Evolutionary conservation across 2,329 filamentous ascomycete genomes (phyloP), one percentile per base, ranked within the genome.

Genomic region (Penicillium sp.): DNA sequence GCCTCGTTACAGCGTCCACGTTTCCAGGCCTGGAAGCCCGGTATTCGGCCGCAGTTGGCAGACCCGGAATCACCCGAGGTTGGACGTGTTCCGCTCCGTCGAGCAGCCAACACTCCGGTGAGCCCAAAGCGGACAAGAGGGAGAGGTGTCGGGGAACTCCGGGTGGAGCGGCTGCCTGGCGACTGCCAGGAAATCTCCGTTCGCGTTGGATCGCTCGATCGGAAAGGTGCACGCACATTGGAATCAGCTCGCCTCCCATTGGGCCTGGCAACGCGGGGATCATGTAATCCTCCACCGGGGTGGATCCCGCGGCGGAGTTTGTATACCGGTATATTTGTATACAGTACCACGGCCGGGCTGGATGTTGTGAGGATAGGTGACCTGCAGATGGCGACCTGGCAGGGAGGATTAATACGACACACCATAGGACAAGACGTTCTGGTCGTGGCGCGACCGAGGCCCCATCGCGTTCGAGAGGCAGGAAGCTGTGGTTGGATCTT

Each of bases 111-210:
- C 23, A 35, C 31, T 35, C 37, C 60, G 59, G 60, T 63, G 59
- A 62, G 53, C 58, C 57, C 27, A 58, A 63, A 58, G 50, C 43
- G 53, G 58, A 50, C 57, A 60, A 54, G 53, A 33, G 32, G 36
- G 40, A 15, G 33, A 38, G 18, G 33, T 36, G 20, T 50, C 59
- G 60, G 59, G 41, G 45, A 33, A 58, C 53, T 11, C 16, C 56
- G 60, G 56, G 32, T 31, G 28, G 29, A 29, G 7, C 11, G 25
- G 14, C 2, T n/a, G 19, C 13, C 16, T 15, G 15, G 15, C 20
- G 15, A 10, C 16, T 34, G 18, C 25, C 20, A 1, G n/a, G 15
- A 21, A 29, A 18, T 23, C 14, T 8, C 7, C 26, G 13, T 33
- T 13, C 28, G 5, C n/a, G n/a, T 10, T 26, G n/a, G 23, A 29